Evolutionary conservation across 441 rosid species (phyloP).

Genomic region (Adansonia madagascariensis): DNA sequence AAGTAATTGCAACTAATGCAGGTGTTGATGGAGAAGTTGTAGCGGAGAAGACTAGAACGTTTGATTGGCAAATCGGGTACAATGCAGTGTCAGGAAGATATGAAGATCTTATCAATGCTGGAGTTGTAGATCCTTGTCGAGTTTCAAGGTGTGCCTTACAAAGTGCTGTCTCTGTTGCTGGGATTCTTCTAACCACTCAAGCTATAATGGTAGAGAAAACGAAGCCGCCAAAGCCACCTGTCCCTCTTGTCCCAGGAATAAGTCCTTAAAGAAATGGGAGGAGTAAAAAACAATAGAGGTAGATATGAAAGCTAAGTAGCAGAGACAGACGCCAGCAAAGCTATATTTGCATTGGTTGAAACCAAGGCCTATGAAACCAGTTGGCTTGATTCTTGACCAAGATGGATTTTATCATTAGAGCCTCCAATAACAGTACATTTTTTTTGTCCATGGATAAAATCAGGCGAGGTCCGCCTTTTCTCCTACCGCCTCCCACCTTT

Average conservation of each 20-base stretch:
- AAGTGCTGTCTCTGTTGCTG: slow-evolving; percentile 81
- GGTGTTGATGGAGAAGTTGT: slow-evolving; percentile 73
- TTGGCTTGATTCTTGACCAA: background rate
- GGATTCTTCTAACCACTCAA: slow-evolving; percentile 74
- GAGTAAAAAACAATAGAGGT: background rate
- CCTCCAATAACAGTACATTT: background rate
- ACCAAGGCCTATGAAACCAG: slow-evolving; percentile 1
- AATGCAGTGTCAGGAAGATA: slow-evolving; percentile 73
- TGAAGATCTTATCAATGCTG: slow-evolving; percentile 70
- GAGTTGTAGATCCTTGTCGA: slow-evolving; percentile 73
- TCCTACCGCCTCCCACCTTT: background rate
- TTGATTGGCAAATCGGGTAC: slow-evolving; percentile 70
- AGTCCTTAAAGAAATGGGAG: slow-evolving; percentile 37
- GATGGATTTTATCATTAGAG: background rate
- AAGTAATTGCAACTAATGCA: slow-evolving; percentile 73
- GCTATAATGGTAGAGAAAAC: slow-evolving; percentile 70
- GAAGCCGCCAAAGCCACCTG: slow-evolving; percentile 58
- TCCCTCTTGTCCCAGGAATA: slow-evolving; percentile 75
- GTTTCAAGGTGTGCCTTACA: slow-evolving; percentile 83
- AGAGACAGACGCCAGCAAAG: background rate
- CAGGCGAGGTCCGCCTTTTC: too few relatives aligned
- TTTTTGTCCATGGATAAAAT: too few relatives aligned
- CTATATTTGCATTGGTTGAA: slow-evolving; percentile 2
- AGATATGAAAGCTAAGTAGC: background rate
- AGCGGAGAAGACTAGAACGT: slow-evolving; percentile 62